A percentile compares a stretch with the other conserved stretches of the same genome.
Evolutionary conservation across 2,329 filamentous ascomycete genomes (phyloP).

Genomic region (Verticillium dahliae): DNA sequence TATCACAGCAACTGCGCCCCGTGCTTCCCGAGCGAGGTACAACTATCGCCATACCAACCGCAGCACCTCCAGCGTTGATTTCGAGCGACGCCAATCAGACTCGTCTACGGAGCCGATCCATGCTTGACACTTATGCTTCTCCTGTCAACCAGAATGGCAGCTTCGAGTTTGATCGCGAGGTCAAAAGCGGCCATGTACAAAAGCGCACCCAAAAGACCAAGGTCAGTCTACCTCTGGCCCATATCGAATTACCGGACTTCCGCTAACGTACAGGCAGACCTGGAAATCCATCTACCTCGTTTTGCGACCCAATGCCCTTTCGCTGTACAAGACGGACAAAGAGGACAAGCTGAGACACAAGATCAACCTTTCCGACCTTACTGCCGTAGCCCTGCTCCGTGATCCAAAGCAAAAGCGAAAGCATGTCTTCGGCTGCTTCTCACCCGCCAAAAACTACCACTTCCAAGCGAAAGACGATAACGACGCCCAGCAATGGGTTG

Average conservation of each 20-base stretch:
- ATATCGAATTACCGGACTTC: neutral
- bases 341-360: conserved; percentile 87
- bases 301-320: conserved; percentile 81
- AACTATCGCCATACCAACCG: conserved; percentile 15
- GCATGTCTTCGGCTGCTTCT: conserved; percentile 89
- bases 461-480: conserved; percentile 68
- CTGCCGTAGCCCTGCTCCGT: conserved; percentile 80
- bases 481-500: conserved; percentile 83
- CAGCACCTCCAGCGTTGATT: conserved; percentile 4
- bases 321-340: conserved; percentile 86
- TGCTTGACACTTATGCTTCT: conserved; percentile 59
- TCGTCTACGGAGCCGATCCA: conserved; percentile 31
- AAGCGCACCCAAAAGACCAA: conserved; percentile 93
- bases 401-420: conserved; percentile 82
- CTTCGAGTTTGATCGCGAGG: conserved; percentile 90
- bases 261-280: conserved; percentile 42
- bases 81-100: conserved; percentile 15
- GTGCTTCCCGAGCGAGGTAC: conserved; percentile 6
- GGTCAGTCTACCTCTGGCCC: conserved; percentile 37
- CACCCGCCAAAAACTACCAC: conserved; percentile 84
- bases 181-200: conserved; percentile 80
- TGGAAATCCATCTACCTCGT: conserved; percentile 92
- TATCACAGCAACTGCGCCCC: conserved; percentile 4
- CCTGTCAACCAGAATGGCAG: conserved; percentile 92
- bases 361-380: conserved; percentile 81